Conservation (phyloP, 140 eudicot species). For the Flaveria floridana region DNA sequence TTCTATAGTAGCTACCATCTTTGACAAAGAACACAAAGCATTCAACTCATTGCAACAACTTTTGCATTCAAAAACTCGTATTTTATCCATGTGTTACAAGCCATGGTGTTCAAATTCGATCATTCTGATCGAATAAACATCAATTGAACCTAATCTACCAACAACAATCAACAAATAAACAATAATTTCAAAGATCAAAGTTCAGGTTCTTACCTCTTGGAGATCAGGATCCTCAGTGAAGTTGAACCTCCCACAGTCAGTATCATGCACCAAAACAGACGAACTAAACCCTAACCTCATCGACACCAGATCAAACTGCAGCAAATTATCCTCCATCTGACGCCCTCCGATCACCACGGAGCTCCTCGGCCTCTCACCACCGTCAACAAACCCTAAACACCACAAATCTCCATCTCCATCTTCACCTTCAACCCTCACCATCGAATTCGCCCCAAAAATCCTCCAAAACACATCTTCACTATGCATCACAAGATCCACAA, state of each 20-base stretch:
- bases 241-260: conserved; percentile 38
- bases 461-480: conserved; percentile 45
- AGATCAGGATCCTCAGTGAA: conserved; percentile 26
- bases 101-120: not conserved
- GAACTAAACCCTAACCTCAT: conserved; percentile 50
- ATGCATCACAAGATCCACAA: conserved; percentile 44
- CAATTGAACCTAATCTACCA: not conserved
- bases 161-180: not conserved
- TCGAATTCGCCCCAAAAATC: conserved; percentile 44
- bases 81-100: not conserved
- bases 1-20: too few relatives aligned
- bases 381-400: conserved; percentile 55
- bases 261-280: conserved; percentile 38
- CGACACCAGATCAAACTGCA: conserved; percentile 44
- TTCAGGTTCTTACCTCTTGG: not conserved
- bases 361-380: conserved; percentile 40
- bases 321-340: conserved; percentile 49
- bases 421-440: conserved; percentile 35
- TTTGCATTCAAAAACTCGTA: not conserved
- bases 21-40: too few relatives aligned
- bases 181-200: not conserved
- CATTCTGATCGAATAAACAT: not conserved
- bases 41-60: not conserved
- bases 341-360: conserved; percentile 51
- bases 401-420: conserved; percentile 24